Conservation (phyloP, 2,329 filamentous ascomycete genomes). For the Exophiala calicioides region DNA sequence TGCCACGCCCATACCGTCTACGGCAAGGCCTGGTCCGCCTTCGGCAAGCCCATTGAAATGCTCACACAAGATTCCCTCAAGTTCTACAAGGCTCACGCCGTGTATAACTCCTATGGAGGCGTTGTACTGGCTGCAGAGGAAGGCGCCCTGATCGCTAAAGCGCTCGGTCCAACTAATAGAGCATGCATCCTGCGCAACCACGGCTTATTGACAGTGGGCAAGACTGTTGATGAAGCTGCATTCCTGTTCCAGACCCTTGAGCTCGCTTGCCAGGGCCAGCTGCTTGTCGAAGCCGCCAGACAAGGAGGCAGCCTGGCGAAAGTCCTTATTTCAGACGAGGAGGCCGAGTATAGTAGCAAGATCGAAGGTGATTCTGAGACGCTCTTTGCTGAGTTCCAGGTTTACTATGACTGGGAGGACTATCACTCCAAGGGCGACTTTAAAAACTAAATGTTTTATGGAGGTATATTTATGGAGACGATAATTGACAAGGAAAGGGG, state of each 20-base stretch:
- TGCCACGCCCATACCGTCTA: slow-evolving; percentile 69
- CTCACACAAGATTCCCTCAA: slow-evolving; percentile 50
- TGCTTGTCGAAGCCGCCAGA: slow-evolving; percentile 65
- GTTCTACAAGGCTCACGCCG: slow-evolving; percentile 57
- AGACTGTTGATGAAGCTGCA: slow-evolving; percentile 72
- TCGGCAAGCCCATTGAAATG: slow-evolving; percentile 68
- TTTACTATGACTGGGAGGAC: slow-evolving; percentile 34
- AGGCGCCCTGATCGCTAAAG: slow-evolving; percentile 62
- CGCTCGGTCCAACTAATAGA: slow-evolving; percentile 60
- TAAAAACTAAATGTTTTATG: slow-evolving; percentile 25
- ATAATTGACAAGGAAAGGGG: background rate
- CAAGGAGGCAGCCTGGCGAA: slow-evolving; percentile 52
- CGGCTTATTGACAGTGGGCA: slow-evolving; percentile 69
- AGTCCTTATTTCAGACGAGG: slow-evolving; percentile 53
- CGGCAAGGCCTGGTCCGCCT: slow-evolving; percentile 68
- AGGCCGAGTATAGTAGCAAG: slow-evolving; percentile 31
- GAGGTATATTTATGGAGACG: background rate
- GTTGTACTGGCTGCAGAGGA: slow-evolving; percentile 65
- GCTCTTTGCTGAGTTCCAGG: slow-evolving; percentile 34
- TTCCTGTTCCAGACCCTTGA: slow-evolving; percentile 71
- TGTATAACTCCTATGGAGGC: slow-evolving; percentile 66
- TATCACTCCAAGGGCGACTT: slow-evolving; percentile 32
- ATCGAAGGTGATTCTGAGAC: slow-evolving; percentile 34
- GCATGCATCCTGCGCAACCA: slow-evolving; percentile 70
- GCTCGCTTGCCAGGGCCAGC: slow-evolving; percentile 67